A percentile compares a stretch with the other conserved stretches of the same genome.
These are phyloP conservation scores for Raffaelea deltoideospora DNA, from an alignment of 2,329 filamentous ascomycete genomes.

Conservation along the genomic window DNA sequence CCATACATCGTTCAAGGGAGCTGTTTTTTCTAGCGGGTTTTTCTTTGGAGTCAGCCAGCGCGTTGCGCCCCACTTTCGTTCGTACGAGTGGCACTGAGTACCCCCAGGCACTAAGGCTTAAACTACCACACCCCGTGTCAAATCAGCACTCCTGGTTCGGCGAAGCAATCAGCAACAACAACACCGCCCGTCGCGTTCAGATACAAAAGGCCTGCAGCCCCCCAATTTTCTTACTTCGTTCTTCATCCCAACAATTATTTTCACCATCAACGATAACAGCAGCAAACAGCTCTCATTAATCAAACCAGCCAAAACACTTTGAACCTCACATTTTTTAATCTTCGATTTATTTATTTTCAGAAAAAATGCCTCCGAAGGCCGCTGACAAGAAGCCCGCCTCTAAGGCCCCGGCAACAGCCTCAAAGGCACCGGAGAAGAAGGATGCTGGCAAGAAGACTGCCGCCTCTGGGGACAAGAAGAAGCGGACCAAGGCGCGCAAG, in stretches of 20 bases:
- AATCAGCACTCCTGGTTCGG: slow-evolving; percentile 9
- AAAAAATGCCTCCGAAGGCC: slow-evolving; percentile 91
- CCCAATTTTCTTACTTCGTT: slow-evolving; percentile 26
- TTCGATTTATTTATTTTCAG: slow-evolving; percentile 1
- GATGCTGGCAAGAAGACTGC: slow-evolving; percentile 99
- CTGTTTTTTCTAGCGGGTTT: too few relatives aligned
- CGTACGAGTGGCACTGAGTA: too few relatives aligned
- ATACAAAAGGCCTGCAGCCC: slow-evolving; percentile 44
- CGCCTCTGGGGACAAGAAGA: slow-evolving; percentile 97
- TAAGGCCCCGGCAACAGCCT: slow-evolving; percentile 74
- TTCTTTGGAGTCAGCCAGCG: too few relatives aligned
- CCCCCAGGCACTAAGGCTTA: too few relatives aligned
- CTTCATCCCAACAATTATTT: slow-evolving; percentile 22
- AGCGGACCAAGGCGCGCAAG: slow-evolving; percentile 99
- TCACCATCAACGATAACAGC: slow-evolving; percentile 9
- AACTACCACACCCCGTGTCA: slow-evolving; percentile 8
- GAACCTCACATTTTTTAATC: neutral
- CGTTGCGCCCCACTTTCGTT: too few relatives aligned
- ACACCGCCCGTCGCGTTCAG: slow-evolving; percentile 35
- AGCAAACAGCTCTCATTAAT: slow-evolving; percentile 6
- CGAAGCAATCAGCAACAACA: slow-evolving; percentile 38
- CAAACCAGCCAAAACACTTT: too few relatives aligned
- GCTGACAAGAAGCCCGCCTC: slow-evolving; percentile 98
- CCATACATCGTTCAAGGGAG: too few relatives aligned
- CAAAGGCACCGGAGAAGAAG: slow-evolving; percentile 81